These are phyloP conservation scores for Leccinum sublutescens DNA, from an alignment of 768 basidiomycete species.

Conservation along the genomic window DNA sequence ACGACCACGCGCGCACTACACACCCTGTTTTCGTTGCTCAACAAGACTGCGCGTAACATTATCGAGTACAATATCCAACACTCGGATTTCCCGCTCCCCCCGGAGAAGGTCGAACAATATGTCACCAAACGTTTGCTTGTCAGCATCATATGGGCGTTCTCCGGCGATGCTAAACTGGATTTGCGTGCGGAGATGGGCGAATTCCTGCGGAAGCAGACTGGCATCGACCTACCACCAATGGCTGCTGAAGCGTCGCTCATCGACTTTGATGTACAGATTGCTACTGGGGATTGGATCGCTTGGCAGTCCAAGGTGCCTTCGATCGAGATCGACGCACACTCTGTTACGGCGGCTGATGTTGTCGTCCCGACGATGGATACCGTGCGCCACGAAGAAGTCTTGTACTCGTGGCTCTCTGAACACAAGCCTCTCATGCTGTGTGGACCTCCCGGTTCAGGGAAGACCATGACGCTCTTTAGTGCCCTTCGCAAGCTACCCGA, in stretches of 20 bases:
- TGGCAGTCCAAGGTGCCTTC: slow-evolving; percentile 93
- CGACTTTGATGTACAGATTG: slow-evolving; percentile 91
- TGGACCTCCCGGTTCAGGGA: slow-evolving; percentile 99
- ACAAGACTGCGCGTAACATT: slow-evolving; percentile 92
- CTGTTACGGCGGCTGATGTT: slow-evolving; percentile 92
- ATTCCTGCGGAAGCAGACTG: slow-evolving; percentile 79
- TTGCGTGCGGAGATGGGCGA: slow-evolving; percentile 87
- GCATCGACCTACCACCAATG: slow-evolving; percentile 84
- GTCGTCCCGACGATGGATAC: slow-evolving; percentile 99
- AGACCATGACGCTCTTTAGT: slow-evolving; percentile 99
- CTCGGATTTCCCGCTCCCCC: slow-evolving; percentile 86
- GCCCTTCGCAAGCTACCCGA: slow-evolving; percentile 96
- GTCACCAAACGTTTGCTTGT: slow-evolving; percentile 86
- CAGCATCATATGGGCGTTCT: slow-evolving; percentile 96
- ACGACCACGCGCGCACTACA: slow-evolving; percentile 87
- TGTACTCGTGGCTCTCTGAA: slow-evolving; percentile 98
- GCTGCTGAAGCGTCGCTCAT: slow-evolving; percentile 78
- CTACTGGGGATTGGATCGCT: slow-evolving; percentile 81
- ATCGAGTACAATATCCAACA: slow-evolving; percentile 95
- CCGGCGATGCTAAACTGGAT: slow-evolving; percentile 92
- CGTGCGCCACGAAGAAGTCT: slow-evolving; percentile 95
- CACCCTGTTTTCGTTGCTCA: slow-evolving; percentile 94
- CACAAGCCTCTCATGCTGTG: slow-evolving; percentile 98
- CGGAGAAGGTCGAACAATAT: slow-evolving; percentile 87
- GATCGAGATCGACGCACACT: slow-evolving; percentile 96